Percentiles rank a stretch among this genome's conserved stretches.
Conservation (phyloP, 2,329 filamentous ascomycete genomes). For the Neonectria neomacrospora region DNA sequence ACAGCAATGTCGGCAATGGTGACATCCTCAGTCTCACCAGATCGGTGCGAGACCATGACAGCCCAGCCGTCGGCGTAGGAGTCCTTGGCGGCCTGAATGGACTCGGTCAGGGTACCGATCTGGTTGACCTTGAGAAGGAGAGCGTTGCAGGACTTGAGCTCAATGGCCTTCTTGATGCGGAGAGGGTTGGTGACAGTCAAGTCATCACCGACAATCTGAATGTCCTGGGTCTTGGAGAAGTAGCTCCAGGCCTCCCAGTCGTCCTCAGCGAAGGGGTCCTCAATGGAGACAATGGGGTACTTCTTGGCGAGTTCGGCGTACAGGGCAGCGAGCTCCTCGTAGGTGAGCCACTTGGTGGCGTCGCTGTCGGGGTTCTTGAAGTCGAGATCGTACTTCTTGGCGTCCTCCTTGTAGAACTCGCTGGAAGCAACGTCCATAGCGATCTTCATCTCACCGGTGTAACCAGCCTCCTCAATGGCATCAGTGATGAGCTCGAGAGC, state of each 20-base stretch:
- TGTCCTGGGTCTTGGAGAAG: conserved; percentile 99
- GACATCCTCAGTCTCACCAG: conserved; percentile 99
- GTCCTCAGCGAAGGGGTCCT: conserved; percentile 99
- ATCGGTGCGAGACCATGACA: conserved; percentile 99
- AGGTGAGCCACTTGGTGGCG: conserved; percentile 96
- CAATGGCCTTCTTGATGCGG: conserved; percentile 99
- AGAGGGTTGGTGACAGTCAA: conserved; percentile 98
- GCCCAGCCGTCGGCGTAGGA: conserved; percentile 96
- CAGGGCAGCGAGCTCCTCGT: conserved; percentile 93
- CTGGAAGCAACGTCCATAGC: conserved; percentile 99
- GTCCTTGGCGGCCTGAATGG: conserved; percentile 99
- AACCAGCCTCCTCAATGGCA: conserved; percentile 93
- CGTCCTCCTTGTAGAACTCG: conserved; percentile 98
- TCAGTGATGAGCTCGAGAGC: conserved; percentile 96
- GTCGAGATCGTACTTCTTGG: conserved; percentile 99
- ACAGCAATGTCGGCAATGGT: conserved; percentile 99
- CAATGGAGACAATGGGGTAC: conserved; percentile 98
- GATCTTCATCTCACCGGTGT: conserved; percentile 96
- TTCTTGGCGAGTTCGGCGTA: conserved; percentile 90
- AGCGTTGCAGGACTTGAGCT: conserved; percentile 98
- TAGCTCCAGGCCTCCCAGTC: conserved; percentile 99
- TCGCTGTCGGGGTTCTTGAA: conserved; percentile 99
- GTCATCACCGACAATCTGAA: conserved; percentile 98
- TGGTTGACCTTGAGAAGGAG: conserved; percentile 99
- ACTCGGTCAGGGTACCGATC: conserved; percentile 98